phyloP scores from a whole-genome alignment of 352 stramenopile species.

The Thraustochytrium striatum region DNA sequence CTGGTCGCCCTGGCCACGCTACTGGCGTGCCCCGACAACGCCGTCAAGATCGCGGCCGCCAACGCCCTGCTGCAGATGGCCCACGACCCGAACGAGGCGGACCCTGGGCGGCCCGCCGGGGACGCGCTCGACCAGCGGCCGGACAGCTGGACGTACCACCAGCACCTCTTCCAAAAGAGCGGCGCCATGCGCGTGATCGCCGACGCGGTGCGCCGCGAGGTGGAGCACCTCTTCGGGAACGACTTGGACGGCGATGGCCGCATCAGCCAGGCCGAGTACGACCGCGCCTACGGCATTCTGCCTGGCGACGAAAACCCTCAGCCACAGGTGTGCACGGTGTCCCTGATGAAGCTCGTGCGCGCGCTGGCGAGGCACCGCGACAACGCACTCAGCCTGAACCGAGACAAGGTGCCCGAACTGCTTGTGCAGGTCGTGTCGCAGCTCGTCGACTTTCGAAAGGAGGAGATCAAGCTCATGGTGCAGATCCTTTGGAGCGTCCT shows the following conservation, averaged over 20 bases:
- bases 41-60: neutral
- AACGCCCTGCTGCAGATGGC: neutral
- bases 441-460: constrained; percentile 49
- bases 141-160: neutral
- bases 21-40: neutral
- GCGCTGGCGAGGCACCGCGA: constrained; percentile 49
- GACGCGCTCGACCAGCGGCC: neutral
- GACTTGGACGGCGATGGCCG: constrained; percentile 37
- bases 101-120: too few relatives aligned
- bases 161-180: too few relatives aligned
- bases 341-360: constrained; percentile 52
- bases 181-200: constrained; percentile 7
- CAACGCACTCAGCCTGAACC: constrained; percentile 47
- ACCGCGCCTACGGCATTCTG: neutral
- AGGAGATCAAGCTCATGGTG: constrained; percentile 51
- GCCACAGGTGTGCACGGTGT: constrained; percentile 17
- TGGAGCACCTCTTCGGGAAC: neutral
- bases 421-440: constrained; percentile 50
- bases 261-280: constrained; percentile 26
- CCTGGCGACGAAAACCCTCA: neutral
- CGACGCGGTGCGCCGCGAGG: neutral
- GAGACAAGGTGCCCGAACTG: constrained; percentile 40
- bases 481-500: constrained; percentile 58
- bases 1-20: neutral
- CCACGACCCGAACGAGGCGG: neutral